A percentile compares a stretch with the other conserved stretches of the same genome.
Evolutionary conservation across 2,329 filamentous ascomycete genomes (phyloP).

Genomic region (Tricladium varicosporioides): DNA sequence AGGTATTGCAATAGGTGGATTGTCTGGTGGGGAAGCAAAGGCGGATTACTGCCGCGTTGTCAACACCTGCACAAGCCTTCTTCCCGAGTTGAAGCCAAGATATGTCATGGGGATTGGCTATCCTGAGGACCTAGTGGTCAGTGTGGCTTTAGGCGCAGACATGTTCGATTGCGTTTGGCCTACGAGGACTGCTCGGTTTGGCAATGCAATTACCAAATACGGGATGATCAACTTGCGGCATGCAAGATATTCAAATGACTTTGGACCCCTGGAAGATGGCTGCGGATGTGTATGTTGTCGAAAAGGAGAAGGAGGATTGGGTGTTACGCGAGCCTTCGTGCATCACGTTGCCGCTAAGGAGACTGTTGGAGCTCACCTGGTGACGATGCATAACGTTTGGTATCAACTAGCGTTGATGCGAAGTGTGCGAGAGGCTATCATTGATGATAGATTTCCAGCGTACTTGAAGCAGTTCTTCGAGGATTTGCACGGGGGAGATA

Average conservation of each 20-base stretch:
- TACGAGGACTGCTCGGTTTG: conserved; percentile 91
- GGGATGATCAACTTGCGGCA: conserved; percentile 86
- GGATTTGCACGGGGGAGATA: conserved; percentile 63
- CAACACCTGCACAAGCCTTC: conserved; percentile 74
- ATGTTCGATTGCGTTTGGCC: conserved; percentile 99
- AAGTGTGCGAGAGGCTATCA: conserved; percentile 69
- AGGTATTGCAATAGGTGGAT: conserved; percentile 91
- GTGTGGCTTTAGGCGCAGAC: conserved; percentile 89
- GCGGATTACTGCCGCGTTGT: conserved; percentile 89
- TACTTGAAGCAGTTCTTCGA: conserved; percentile 79
- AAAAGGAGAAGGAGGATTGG: conserved; percentile 66
- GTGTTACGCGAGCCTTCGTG: conserved; percentile 83
- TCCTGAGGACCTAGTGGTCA: conserved; percentile 92
- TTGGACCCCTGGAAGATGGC: conserved; percentile 76
- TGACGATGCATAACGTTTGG: conserved; percentile 95
- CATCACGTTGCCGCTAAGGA: conserved; percentile 93
- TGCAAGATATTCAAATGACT: conserved; percentile 73
- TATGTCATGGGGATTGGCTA: conserved; percentile 99
- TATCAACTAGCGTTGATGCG: conserved; percentile 87
- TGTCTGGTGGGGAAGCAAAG: conserved; percentile 95
- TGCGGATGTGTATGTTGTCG: conserved; percentile 81
- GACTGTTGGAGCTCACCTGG: conserved; percentile 78
- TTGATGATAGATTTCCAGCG: conserved; percentile 75
- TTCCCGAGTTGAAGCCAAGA: conserved; percentile 90
- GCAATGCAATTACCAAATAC: conserved; percentile 80